Evolutionary conservation across 768 basidiomycete species (phyloP).

Genomic region (Pleurotus ostreatus): DNA sequence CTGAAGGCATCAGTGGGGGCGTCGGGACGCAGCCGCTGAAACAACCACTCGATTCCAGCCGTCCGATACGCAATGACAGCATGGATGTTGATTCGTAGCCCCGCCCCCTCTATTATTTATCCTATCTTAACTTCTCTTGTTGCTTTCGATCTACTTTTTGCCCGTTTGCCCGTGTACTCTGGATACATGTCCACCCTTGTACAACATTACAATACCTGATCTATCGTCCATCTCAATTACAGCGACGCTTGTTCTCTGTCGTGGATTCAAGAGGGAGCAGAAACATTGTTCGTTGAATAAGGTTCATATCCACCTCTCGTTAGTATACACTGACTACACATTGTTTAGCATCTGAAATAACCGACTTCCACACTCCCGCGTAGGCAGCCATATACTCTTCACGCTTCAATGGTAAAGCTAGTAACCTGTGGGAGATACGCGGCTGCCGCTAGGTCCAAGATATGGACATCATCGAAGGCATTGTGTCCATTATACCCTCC

Average conservation of each 20-base stretch:
- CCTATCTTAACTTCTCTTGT: neutral
- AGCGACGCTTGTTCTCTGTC: too few species aligned
- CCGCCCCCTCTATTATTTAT: neutral
- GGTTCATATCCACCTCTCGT: too few species aligned
- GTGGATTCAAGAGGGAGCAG: too few species aligned
- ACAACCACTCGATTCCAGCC: neutral
- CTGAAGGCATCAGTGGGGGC: slow-evolving; percentile 5
- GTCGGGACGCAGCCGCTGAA: neutral
- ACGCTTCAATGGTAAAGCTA: slow-evolving; percentile 56
- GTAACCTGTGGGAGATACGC: slow-evolving; percentile 91
- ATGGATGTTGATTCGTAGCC: slow-evolving; percentile 1
- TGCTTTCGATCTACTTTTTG: neutral
- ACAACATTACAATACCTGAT: too few species aligned
- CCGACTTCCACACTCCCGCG: too few species aligned
- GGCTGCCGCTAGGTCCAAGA: slow-evolving; percentile 80
- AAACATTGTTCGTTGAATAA: too few species aligned
- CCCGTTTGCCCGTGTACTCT: neutral
- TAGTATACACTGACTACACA: too few species aligned
- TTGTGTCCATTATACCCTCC: slow-evolving; percentile 86
- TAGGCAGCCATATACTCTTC: neutral
- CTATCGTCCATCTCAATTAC: too few species aligned
- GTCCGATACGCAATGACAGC: neutral
- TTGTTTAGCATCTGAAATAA: too few species aligned
- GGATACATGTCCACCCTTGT: neutral
- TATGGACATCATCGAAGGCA: slow-evolving; percentile 81